phyloP scores from a whole-genome alignment of 345 rosid genomes.

The Citrus inodora region DNA sequence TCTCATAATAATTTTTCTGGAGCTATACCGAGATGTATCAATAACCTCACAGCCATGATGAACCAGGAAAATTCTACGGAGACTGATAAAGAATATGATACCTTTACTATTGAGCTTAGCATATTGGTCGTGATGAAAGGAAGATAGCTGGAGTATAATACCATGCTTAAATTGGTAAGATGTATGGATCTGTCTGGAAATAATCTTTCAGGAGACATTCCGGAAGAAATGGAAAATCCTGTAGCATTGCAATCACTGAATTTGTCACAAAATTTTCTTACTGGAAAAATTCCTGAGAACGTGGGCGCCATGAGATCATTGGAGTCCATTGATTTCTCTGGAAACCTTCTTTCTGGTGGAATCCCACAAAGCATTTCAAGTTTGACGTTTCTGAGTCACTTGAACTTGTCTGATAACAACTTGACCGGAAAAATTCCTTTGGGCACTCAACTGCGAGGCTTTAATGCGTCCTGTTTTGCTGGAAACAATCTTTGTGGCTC shows the following conservation, averaged over 20 bases:
- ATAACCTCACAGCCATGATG: no score
- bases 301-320: constrained; percentile 10
- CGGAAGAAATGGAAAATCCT: not conserved
- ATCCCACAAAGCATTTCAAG: constrained; percentile 8
- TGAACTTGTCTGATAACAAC: not conserved
- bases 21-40: no score
- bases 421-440: not conserved
- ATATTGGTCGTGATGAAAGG: not conserved
- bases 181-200: not conserved
- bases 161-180: not conserved
- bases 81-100: no score
- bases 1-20: no score
- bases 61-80: no score
- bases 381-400: not conserved
- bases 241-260: constrained; percentile 8
- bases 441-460: constrained; percentile 9
- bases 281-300: not conserved
- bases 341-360: constrained; percentile 10
- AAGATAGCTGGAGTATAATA: not conserved
- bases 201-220: constrained; percentile 1
- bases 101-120: no score
- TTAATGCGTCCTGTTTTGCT: not conserved
- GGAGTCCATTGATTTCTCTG: constrained; percentile 8
- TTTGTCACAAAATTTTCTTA: constrained; percentile 1
- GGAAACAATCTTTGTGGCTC: not conserved